Base-by-base conservation (phyloP, 2,329 filamentous ascomycete species). In the Sporothrix pseudoabietina region DNA sequence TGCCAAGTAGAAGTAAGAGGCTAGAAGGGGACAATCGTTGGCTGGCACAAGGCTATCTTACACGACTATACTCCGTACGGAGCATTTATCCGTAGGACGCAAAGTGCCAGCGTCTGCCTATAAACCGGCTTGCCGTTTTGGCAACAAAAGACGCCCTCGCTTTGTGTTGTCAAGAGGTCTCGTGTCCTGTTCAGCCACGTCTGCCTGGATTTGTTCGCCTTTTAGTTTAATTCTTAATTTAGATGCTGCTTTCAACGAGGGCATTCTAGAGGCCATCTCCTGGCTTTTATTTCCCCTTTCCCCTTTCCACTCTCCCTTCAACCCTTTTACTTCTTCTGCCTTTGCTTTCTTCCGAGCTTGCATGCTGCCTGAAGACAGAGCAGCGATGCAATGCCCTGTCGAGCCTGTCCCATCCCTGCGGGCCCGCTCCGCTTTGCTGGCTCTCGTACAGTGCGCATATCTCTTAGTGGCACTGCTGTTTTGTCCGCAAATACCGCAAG, bases 281-380 rank as follows among this genome's bases (percentile, higher is more conserved):
- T 22, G 8, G 10, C 35, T 66, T 30, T 6, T 32, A 4, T 16
- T 69, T 3, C 19, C 22, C 16, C 1, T 16, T 69, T 3, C 19
- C 22, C 16, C 1, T 55, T 69, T 69, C 9, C 22, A 19, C 26
- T 54, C 26, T 22, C 44, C 30, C 54, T 52, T 12, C 30, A 9
- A n/a, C 10, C n/a, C 55, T 12, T 59, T 59, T 32, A 7, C 30
- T 19, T 39, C 52, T 26, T 41, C 44, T 63, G 7, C 35, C 35
- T 63, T 63, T 41, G 14, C 3, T 39, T 63, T 66, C 22, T 52
- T 39, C 26, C 30, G 47, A 32, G 44, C 19, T 66, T 44, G 68
- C 66, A 52, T 54, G 68, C 49, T 69, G 66, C 68, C 68, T 57
- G 32, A 70, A 55, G 30, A 14, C 30, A 14, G 26, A 26, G 26